phyloP scores from a whole-genome alignment of 768 basidiomycete species.

The Boletus sensibilis region DNA sequence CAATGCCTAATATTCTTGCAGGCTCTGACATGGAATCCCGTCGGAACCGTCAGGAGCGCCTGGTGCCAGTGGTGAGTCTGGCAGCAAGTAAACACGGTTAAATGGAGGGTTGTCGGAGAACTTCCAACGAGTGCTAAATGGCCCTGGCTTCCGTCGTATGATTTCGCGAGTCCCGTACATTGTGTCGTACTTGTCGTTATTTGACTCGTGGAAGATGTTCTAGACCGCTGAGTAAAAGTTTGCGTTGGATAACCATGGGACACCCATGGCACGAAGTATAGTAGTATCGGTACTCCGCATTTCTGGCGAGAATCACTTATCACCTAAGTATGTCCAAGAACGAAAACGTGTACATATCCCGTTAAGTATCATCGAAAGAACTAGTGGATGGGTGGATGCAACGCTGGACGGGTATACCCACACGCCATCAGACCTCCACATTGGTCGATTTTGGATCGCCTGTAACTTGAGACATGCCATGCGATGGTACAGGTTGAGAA shows the following conservation, averaged over 20 bases:
- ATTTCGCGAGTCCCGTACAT: not conserved
- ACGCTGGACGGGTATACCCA: not conserved
- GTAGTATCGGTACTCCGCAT: not conserved
- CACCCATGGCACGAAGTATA: not conserved
- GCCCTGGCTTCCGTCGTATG: not conserved
- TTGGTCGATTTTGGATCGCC: constrained; percentile 1
- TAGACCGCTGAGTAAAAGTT: not conserved
- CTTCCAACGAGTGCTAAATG: not conserved
- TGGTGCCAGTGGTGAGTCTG: not conserved
- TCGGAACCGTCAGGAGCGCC: no score
- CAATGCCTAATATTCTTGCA: not conserved
- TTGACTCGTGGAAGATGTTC: not conserved
- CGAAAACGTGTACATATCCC: not conserved
- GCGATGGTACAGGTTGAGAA: constrained; percentile 24
- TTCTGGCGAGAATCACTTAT: not conserved
- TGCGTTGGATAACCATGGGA: not conserved
- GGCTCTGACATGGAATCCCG: constrained; percentile 8
- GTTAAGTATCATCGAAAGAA: not conserved
- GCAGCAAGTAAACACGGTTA: not conserved
- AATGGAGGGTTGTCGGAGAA: not conserved
- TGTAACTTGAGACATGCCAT: constrained; percentile 16
- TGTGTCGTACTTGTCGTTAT: not conserved
- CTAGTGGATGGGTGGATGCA: not conserved
- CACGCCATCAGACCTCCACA: not conserved
- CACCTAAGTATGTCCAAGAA: not conserved